Conservation (phyloP, 176 grass and related monocot species). For the Sorghum bicolor region Sorghum_bicolor_NCBIv3 NC_012872.2:67581501-67582000, state of each 20-base stretch:
- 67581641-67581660: constrained; percentile 60
- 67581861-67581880: constrained; percentile 66
- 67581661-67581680: constrained; percentile 83
- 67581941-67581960: constrained; percentile 12
- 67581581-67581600: constrained; percentile 41
- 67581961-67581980: neutral
- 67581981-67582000: neutral
- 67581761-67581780: neutral
- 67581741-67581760: neutral
- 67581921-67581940: constrained; percentile 36
- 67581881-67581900: constrained; percentile 34
- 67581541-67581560: constrained; percentile 91
- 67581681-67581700: constrained; percentile 74
- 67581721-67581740: neutral
- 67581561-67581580: constrained; percentile 73
- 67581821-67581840: constrained; percentile 71
- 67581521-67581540: constrained; percentile 79
- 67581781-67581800: neutral
- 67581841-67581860: constrained; percentile 59
- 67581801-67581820: constrained; percentile 64
- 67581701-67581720: neutral
- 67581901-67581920: constrained; percentile 51
- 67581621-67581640: constrained; percentile 64
- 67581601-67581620: constrained; percentile 63
- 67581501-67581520: constrained; percentile 47